A percentile compares a stretch with the other conserved stretches of the same genome.
Conservation (phyloP, 225 moss, liverwort and hornwort genomes). For the Ulota crispa region DNA sequence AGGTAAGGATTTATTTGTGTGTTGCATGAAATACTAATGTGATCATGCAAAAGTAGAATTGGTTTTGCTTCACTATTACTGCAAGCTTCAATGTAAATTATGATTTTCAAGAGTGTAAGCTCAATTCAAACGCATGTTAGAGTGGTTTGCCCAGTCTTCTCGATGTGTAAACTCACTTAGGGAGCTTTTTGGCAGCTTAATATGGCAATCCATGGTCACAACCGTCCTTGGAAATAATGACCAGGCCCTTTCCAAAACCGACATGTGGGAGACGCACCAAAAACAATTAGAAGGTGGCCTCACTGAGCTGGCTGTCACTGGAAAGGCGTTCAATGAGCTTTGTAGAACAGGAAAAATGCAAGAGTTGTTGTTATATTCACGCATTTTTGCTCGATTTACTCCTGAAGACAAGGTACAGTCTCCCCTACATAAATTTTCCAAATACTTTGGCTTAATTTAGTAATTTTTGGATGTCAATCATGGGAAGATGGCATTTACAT, state of each 20-base stretch:
- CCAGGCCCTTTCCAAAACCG: slow-evolving; percentile 35
- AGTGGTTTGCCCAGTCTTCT: background rate
- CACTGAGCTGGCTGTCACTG: slow-evolving; percentile 59
- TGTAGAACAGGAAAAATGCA: slow-evolving; percentile 41
- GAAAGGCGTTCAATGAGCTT: slow-evolving; percentile 62
- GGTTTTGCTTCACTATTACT: background rate
- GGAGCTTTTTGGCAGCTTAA: slow-evolving; percentile 36
- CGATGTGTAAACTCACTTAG: background rate
- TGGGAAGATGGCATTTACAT: background rate
- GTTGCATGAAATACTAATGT: background rate
- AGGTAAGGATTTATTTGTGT: slow-evolving; percentile 32
- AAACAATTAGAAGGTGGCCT: slow-evolving; percentile 45
- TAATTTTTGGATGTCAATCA: background rate
- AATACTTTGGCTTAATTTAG: background rate
- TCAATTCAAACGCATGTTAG: background rate
- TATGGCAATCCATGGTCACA: slow-evolving; percentile 44
- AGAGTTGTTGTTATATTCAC: slow-evolving; percentile 48
- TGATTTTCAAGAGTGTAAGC: background rate
- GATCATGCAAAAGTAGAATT: too few relatives aligned
- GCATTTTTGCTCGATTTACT: slow-evolving; percentile 61
- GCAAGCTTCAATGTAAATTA: background rate
- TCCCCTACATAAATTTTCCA: background rate
- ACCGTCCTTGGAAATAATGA: slow-evolving; percentile 5
- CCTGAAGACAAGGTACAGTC: slow-evolving; percentile 58
- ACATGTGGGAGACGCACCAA: slow-evolving; percentile 40